These are phyloP conservation scores for Pisolithus orientalis DNA, from an alignment of 768 basidiomycete genomes.

Conservation along the genomic window DNA sequence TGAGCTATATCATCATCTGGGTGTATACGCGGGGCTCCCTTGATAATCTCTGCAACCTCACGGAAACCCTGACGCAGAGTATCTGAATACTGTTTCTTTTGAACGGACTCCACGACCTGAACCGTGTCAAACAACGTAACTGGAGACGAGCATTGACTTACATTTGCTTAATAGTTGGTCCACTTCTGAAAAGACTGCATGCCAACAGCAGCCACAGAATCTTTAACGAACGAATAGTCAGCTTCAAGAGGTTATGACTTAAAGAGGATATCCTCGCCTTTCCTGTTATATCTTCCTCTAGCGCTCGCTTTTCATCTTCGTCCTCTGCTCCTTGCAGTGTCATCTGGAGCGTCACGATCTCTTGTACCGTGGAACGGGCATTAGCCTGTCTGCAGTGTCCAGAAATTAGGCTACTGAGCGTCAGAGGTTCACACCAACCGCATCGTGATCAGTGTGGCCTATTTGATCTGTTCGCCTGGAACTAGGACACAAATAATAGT, in stretches of 20 bases:
- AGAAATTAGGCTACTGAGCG: neutral
- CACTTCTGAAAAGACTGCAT: neutral
- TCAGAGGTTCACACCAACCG: neutral
- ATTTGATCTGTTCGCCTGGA: no score
- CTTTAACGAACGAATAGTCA: neutral
- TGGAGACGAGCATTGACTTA: neutral
- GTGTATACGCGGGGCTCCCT: no score
- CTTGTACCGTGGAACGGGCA: neutral
- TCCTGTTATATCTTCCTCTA: neutral
- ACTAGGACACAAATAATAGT: no score
- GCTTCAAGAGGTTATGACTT: neutral
- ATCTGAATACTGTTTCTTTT: neutral
- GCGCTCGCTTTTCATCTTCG: neutral
- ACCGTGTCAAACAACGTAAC: neutral
- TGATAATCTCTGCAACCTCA: no score
- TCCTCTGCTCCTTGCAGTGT: neutral
- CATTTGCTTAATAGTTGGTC: neutral
- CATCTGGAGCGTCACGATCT: neutral
- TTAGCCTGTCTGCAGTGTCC: neutral
- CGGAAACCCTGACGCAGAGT: no score
- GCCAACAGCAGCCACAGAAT: neutral
- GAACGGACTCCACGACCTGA: neutral
- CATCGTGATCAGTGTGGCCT: neutral
- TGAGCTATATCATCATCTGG: no score
- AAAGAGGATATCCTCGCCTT: neutral